phyloP scores from a whole-genome alignment of 2,329 filamentous ascomycete genomes.

The Clonostachys byssicola region DNA sequence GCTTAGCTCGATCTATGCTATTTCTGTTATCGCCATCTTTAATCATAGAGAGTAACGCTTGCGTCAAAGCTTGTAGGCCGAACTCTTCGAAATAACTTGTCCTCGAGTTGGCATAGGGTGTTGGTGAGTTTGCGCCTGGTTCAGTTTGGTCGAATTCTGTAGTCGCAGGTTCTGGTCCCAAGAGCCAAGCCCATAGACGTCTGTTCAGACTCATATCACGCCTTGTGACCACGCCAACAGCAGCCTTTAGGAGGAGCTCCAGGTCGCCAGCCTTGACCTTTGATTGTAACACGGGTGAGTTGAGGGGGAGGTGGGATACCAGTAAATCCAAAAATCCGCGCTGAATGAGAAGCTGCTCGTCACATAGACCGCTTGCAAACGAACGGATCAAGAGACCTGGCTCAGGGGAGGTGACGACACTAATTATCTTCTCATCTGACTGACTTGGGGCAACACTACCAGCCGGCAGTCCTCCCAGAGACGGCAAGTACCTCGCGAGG shows the following conservation, averaged over 20 bases:
- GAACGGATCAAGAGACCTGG: slow-evolving; percentile 86
- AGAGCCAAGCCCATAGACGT: slow-evolving; percentile 91
- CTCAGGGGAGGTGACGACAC: slow-evolving; percentile 80
- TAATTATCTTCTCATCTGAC: slow-evolving; percentile 46
- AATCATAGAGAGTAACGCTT: slow-evolving; percentile 75
- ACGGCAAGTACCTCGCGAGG: slow-evolving; percentile 71
- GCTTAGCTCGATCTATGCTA: slow-evolving; percentile 65
- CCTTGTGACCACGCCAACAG: slow-evolving; percentile 80
- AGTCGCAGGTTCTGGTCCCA: slow-evolving; percentile 66
- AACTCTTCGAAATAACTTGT: slow-evolving; percentile 81
- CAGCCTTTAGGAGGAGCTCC: slow-evolving; percentile 76
- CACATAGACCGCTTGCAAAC: slow-evolving; percentile 83
- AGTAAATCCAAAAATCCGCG: slow-evolving; percentile 90
- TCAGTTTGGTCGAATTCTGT: slow-evolving; percentile 40
- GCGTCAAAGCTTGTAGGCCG: slow-evolving; percentile 70
- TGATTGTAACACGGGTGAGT: slow-evolving; percentile 75
- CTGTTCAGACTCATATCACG: slow-evolving; percentile 97
- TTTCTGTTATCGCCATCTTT: slow-evolving; percentile 25
- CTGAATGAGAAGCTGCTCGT: slow-evolving; percentile 88
- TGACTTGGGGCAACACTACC: slow-evolving; percentile 6
- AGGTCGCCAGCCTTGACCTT: slow-evolving; percentile 72
- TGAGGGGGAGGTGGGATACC: slow-evolving; percentile 83
- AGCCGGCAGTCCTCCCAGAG: not conserved
- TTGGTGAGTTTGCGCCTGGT: too few relatives aligned
- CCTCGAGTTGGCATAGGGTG: slow-evolving; percentile 43